Conservation (phyloP, 2,329 filamentous ascomycete species). For the Apiospora aurea region DNA sequence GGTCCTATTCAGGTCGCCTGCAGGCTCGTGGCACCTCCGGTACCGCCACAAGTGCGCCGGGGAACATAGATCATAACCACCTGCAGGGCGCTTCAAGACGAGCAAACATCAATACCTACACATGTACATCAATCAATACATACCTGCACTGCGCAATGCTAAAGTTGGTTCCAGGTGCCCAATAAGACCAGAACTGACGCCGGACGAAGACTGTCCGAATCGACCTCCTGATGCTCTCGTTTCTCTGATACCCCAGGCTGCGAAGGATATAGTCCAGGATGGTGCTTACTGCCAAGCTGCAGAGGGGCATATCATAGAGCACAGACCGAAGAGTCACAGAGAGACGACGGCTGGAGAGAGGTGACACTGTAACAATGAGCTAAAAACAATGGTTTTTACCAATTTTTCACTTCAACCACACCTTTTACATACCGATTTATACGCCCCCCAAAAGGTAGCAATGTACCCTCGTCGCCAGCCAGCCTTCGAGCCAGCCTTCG, state of each 20-base stretch:
- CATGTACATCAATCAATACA: not conserved
- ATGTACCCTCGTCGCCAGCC: no score
- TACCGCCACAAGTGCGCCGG: not conserved
- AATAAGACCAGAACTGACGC: constrained; percentile 3
- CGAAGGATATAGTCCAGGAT: not conserved
- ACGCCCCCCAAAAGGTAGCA: no score
- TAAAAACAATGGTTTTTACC: no score
- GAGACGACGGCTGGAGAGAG: no score
- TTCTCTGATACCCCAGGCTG: not conserved
- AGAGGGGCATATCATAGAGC: not conserved
- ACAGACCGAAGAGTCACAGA: not conserved
- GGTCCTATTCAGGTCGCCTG: constrained; percentile 19
- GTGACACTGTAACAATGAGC: no score
- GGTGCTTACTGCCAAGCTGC: constrained; percentile 14
- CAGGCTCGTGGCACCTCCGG: constrained; percentile 12
- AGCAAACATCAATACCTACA: not conserved
- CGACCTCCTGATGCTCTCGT: not conserved
- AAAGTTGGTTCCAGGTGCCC: not conserved
- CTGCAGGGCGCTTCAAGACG: not conserved
- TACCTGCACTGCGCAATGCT: not conserved
- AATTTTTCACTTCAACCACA: no score
- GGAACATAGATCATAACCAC: not conserved
- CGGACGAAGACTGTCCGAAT: constrained; percentile 9
- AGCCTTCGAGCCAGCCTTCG: no score
- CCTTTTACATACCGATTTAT: no score